Percentiles rank a stretch among this genome's conserved stretches.
Conservation (phyloP, 306 rosid species). For the Dryas alaskensis region DNA sequence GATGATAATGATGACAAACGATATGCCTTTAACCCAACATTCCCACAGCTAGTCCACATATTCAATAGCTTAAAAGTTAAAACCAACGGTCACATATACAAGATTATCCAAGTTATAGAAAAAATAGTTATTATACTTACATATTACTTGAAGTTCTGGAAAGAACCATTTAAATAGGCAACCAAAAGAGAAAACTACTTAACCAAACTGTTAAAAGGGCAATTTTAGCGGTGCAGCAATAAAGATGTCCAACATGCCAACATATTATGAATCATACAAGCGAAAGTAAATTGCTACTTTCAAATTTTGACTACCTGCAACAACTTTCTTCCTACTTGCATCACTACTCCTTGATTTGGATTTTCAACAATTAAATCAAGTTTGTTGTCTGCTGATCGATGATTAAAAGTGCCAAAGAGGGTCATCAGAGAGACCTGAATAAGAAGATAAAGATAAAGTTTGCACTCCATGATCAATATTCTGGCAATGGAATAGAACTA, state of each 20-base stretch:
- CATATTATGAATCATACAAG: not conserved
- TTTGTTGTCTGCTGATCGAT: conserved; percentile 34
- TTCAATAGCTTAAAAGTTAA: not conserved
- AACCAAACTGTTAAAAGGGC: not conserved
- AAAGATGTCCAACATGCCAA: not conserved
- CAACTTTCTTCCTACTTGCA: conserved; percentile 70
- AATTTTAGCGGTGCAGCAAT: not conserved
- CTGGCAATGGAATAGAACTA: not conserved
- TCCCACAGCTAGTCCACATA: not conserved
- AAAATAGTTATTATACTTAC: not conserved
- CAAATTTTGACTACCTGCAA: conserved; percentile 52
- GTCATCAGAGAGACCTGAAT: conserved; percentile 60
- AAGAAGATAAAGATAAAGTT: conserved; percentile 22
- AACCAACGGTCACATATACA: not conserved
- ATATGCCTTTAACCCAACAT: not conserved
- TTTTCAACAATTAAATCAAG: conserved; percentile 24
- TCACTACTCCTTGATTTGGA: conserved; percentile 52
- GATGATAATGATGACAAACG: not conserved
- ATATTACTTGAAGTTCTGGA: not conserved
- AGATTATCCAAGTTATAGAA: not conserved
- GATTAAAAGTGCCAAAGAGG: conserved; percentile 51
- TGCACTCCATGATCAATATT: not conserved
- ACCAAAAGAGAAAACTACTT: not conserved
- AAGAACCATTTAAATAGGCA: not conserved
- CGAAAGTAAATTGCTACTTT: conserved; percentile 11